Conservation (phyloP, 805 yeast species). For the Cephaloascus albidus region DNA sequence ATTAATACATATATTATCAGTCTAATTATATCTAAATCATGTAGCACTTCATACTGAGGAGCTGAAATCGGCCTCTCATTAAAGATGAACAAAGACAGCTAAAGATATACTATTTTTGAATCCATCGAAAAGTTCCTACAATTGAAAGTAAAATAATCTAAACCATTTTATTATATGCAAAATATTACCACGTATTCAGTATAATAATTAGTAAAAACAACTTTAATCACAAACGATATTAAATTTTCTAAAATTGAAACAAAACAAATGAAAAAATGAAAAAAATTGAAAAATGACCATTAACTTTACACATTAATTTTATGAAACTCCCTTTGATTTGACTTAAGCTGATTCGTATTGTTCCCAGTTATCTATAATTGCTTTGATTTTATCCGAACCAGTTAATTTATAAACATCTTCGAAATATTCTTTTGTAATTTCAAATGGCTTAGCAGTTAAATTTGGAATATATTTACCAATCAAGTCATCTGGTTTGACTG, state of each 20-base stretch:
- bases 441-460: slow-evolving; percentile 95
- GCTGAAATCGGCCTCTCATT: no score
- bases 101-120: no score
- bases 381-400: slow-evolving; percentile 82
- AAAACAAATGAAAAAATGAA: slow-evolving; percentile 1
- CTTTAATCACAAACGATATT: background rate
- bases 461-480: slow-evolving; percentile 96
- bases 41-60: no score
- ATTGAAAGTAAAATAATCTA: background rate
- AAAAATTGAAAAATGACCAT: background rate
- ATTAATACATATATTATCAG: no score
- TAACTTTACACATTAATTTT: background rate
- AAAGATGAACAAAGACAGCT: no score
- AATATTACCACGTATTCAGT: slow-evolving; percentile 8
- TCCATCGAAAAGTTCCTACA: no score
- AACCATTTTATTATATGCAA: slow-evolving; percentile 1
- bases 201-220: slow-evolving; percentile 1
- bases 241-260: background rate
- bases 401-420: slow-evolving; percentile 92
- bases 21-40: no score
- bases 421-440: slow-evolving; percentile 93
- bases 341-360: slow-evolving; percentile 47
- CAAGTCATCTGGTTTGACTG: slow-evolving; percentile 90
- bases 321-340: background rate
- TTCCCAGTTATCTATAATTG: slow-evolving; percentile 93